phyloP scores from a whole-genome alignment of 1,139 yeast genomes.

The Geotrichum armillariae region DNA sequence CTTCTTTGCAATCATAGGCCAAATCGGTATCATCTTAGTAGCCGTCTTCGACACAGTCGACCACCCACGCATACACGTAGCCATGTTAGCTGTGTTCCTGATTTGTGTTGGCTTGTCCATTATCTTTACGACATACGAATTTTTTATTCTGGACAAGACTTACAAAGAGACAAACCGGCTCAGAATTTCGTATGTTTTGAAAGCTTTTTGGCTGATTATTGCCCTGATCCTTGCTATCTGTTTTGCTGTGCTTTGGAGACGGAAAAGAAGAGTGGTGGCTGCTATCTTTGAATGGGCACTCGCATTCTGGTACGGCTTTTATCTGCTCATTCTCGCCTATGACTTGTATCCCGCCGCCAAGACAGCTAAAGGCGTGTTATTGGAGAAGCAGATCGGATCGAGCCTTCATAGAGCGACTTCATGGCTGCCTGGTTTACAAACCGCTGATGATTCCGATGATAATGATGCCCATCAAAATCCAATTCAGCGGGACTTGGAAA shows the following conservation, averaged over 20 bases:
- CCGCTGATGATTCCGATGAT: not conserved
- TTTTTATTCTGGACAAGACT: slow-evolving; percentile 60
- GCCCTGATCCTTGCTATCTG: slow-evolving; percentile 72
- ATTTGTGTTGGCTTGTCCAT: slow-evolving; percentile 68
- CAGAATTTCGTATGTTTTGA: slow-evolving; percentile 48
- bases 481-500: no score
- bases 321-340: slow-evolving; percentile 62
- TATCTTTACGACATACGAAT: slow-evolving; percentile 58
- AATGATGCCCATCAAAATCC: no score
- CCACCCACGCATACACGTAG: slow-evolving; percentile 60
- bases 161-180: slow-evolving; percentile 44
- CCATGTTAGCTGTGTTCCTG: slow-evolving; percentile 75
- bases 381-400: slow-evolving; percentile 17
- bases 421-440: slow-evolving; percentile 28
- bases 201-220: slow-evolving; percentile 62
- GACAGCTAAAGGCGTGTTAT: slow-evolving; percentile 27
- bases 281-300: slow-evolving; percentile 78
- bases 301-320: slow-evolving; percentile 78
- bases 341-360: slow-evolving; percentile 70
- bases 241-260: slow-evolving; percentile 54
- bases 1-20: slow-evolving; percentile 61
- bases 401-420: slow-evolving; percentile 21
- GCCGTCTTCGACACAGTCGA: slow-evolving; percentile 68
- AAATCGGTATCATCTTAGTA: slow-evolving; percentile 72
- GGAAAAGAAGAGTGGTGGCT: slow-evolving; percentile 49